Evolutionary conservation across 2,329 filamentous ascomycete species (phyloP).

Genomic region (Zarea fungicola): DNA sequence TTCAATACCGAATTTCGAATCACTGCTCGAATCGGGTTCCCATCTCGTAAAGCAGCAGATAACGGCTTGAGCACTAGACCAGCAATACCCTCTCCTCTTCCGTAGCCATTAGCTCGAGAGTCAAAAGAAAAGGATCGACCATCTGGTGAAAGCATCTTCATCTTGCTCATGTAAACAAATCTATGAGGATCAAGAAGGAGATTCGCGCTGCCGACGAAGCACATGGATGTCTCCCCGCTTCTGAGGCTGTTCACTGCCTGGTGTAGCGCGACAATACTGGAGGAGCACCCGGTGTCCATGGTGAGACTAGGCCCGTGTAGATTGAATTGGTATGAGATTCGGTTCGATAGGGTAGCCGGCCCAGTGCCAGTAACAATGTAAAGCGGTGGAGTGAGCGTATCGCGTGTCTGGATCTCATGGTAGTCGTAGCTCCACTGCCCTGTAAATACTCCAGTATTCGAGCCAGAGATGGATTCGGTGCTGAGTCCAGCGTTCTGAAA

Average conservation of each 20-base stretch:
- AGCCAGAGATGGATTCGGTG: no score
- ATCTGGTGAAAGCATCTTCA: no score
- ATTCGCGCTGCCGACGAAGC: conserved; percentile 20
- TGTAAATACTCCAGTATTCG: no score
- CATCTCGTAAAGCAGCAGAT: conserved; percentile 36
- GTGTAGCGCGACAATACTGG: conserved; percentile 29
- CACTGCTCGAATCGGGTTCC: conserved; percentile 25
- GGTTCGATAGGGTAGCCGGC: conserved; percentile 26
- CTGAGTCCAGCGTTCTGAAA: no score
- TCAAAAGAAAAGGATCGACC: no score
- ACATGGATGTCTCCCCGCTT: conserved; percentile 21
- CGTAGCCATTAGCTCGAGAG: conserved; percentile 48
- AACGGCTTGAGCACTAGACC: conserved; percentile 40
- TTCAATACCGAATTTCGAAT: conserved; percentile 31
- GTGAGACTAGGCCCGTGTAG: conserved; percentile 31
- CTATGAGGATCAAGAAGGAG: no score
- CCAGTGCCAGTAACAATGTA: conserved; percentile 28
- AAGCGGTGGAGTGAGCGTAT: no score
- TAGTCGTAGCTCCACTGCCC: no score
- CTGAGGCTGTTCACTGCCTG: conserved; percentile 27
- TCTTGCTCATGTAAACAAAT: no score
- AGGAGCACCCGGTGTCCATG: conserved; percentile 36
- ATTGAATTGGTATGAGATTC: conserved; percentile 31
- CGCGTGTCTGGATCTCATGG: no score
- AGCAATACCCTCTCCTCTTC: conserved; percentile 42